phyloP scores from a whole-genome alignment of 1,284 basidiomycete genomes.

The Coniferiporia weirii region DNA sequence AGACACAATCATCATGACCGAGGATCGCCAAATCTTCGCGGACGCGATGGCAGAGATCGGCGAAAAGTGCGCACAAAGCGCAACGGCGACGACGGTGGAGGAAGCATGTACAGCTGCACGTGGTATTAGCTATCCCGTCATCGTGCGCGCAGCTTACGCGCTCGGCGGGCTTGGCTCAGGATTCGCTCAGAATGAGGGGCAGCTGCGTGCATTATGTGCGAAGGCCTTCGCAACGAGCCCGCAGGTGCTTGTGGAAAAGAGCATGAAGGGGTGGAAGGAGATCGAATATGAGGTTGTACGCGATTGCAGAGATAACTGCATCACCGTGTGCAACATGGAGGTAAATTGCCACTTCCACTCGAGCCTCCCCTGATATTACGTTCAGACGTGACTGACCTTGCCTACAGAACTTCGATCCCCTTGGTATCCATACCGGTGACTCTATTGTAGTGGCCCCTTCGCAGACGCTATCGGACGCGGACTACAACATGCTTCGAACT shows the following conservation, averaged over 20 bases:
- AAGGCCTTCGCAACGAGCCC: conserved; percentile 97
- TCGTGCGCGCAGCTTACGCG: conserved; percentile 94
- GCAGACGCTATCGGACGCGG: conserved; percentile 94
- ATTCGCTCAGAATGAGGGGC: conserved; percentile 87
- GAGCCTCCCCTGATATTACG: background rate
- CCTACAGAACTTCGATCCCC: conserved; percentile 90
- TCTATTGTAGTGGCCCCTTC: conserved; percentile 99
- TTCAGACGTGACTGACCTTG: conserved; percentile 1
- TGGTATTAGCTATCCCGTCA: conserved; percentile 93
- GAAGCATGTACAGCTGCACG: conserved; percentile 85
- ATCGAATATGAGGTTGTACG: conserved; percentile 99
- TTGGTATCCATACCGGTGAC: conserved; percentile 98
- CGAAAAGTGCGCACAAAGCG: conserved; percentile 95
- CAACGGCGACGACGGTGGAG: conserved; percentile 96
- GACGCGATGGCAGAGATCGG: conserved; percentile 95
- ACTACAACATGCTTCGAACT: conserved; percentile 98
- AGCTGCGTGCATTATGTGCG: conserved; percentile 82
- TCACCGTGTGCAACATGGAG: conserved; percentile 99
- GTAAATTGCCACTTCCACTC: conserved; percentile 39
- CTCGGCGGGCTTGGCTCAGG: conserved; percentile 94
- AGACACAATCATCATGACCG: conserved; percentile 95
- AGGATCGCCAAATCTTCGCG: conserved; percentile 96
- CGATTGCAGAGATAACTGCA: conserved; percentile 96
- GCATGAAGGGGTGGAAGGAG: conserved; percentile 99
- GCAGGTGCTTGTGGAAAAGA: conserved; percentile 96